Percentiles rank a stretch among this genome's conserved stretches.
Conservation (phyloP, 2,329 filamentous ascomycete species). For the Domatiomyces globalis region DNA sequence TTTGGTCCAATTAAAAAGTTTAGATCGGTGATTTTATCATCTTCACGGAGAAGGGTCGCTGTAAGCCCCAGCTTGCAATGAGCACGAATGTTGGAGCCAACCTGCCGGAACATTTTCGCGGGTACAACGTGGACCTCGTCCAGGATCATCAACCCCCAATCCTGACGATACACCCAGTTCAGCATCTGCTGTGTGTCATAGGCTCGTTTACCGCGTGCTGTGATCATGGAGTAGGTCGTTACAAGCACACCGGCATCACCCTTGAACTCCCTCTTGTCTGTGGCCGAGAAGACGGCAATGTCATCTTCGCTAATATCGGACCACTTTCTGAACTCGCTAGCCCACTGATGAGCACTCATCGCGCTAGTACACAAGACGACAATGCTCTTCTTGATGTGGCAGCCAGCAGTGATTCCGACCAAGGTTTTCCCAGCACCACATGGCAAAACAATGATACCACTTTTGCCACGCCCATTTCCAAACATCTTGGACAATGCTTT, state of each 20-base stretch:
- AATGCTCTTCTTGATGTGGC: conserved; percentile 91
- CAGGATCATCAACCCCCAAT: conserved; percentile 95
- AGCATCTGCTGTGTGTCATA: conserved; percentile 96
- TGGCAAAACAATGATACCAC: conserved; percentile 90
- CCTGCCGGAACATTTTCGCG: conserved; percentile 87
- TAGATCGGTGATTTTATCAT: conserved; percentile 94
- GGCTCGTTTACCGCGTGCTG: conserved; percentile 65
- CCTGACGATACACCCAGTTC: conserved; percentile 73
- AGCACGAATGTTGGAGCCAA: conserved; percentile 82
- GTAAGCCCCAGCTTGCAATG: conserved; percentile 92
- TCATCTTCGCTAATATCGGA: conserved; percentile 94
- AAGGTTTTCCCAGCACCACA: conserved; percentile 95
- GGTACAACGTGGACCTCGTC: conserved; percentile 98
- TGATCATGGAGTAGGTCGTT: conserved; percentile 95
- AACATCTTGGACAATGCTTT: conserved; percentile 99
- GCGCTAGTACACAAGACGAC: conserved; percentile 93
- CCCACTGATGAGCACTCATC: conserved; percentile 97
- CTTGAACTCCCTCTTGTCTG: conserved; percentile 74
- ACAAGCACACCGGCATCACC: conserved; percentile 92
- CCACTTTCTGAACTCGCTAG: conserved; percentile 94
- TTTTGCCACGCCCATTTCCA: conserved; percentile 91
- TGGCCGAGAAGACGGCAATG: conserved; percentile 87
- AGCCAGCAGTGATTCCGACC: conserved; percentile 94
- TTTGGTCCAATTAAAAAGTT: conserved; percentile 98
- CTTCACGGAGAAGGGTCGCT: conserved; percentile 83